Conservation (phyloP, 306 rosid genomes). For the Erythrophleum fordii region DNA sequence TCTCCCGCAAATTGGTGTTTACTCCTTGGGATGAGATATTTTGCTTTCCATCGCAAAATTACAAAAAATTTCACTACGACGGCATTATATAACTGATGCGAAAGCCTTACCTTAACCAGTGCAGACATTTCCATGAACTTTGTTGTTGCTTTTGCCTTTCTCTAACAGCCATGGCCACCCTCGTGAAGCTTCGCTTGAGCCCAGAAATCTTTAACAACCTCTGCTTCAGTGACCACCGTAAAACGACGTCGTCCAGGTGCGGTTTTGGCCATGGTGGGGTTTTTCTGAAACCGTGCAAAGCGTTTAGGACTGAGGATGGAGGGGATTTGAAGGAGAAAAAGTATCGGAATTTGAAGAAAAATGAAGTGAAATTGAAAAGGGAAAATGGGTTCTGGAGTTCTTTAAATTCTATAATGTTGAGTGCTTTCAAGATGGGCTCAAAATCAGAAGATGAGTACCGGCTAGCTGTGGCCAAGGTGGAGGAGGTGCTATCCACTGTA, state of each 20-base stretch:
- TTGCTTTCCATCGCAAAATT: conserved; percentile 29
- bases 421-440: conserved; percentile 50
- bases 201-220: conserved; percentile 50
- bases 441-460: conserved; percentile 66
- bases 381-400: conserved; percentile 77
- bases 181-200: conserved; percentile 57
- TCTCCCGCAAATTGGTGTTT: conserved; percentile 20
- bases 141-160: background rate
- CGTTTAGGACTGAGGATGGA: conserved; percentile 67
- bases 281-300: conserved; percentile 61
- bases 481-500: conserved; percentile 70
- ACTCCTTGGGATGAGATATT: conserved; percentile 50
- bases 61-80: conserved; percentile 17
- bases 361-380: conserved; percentile 42
- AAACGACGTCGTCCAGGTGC: conserved; percentile 44
- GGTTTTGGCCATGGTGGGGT: conserved; percentile 47
- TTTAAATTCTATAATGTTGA: conserved; percentile 53
- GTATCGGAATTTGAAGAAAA: conserved; percentile 48
- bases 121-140: conserved; percentile 22
- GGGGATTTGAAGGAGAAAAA: conserved; percentile 58
- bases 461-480: conserved; percentile 68
- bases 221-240: conserved; percentile 29
- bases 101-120: background rate
- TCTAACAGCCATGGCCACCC: conserved; percentile 53
- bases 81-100: background rate